phyloP scores from a whole-genome alignment of 345 rosid species.

The Trapa bicornis region DNA sequence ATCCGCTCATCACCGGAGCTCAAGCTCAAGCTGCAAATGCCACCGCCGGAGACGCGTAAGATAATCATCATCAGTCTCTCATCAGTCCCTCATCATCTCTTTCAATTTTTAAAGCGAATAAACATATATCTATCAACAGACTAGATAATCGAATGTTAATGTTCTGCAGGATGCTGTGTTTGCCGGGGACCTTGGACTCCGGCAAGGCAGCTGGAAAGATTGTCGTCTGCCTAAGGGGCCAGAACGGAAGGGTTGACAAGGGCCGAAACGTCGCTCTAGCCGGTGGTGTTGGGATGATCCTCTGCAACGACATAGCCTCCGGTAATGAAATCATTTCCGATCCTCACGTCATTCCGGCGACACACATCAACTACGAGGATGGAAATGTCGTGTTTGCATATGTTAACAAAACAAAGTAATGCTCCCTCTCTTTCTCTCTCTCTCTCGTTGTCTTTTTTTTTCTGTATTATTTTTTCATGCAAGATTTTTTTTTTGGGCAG shows the following conservation, averaged over 20 bases:
- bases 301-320: slow-evolving; percentile 37
- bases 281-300: slow-evolving; percentile 61
- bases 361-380: slow-evolving; percentile 41
- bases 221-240: slow-evolving; percentile 48
- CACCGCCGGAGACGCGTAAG: slow-evolving; percentile 26
- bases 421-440: neutral
- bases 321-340: slow-evolving; percentile 43
- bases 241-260: slow-evolving; percentile 33
- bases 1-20: slow-evolving; percentile 3
- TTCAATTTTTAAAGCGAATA: neutral
- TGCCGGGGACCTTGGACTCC: slow-evolving; percentile 27
- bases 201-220: slow-evolving; percentile 43
- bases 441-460: neutral
- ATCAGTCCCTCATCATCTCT: neutral
- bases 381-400: slow-evolving; percentile 32
- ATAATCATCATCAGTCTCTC: neutral
- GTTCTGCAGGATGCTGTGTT: slow-evolving; percentile 26
- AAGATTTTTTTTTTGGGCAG: slow-evolving; percentile 13
- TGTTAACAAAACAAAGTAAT: slow-evolving; percentile 19
- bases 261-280: slow-evolving; percentile 31
- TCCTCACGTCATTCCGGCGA: slow-evolving; percentile 55
- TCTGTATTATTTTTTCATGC: too few species aligned
- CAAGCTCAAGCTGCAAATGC: neutral
- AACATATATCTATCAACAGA: too few species aligned
- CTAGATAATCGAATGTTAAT: too few species aligned